Base-by-base conservation (phyloP, 1,139 yeast genomes). In the Diutina scorzettiae region DNA sequence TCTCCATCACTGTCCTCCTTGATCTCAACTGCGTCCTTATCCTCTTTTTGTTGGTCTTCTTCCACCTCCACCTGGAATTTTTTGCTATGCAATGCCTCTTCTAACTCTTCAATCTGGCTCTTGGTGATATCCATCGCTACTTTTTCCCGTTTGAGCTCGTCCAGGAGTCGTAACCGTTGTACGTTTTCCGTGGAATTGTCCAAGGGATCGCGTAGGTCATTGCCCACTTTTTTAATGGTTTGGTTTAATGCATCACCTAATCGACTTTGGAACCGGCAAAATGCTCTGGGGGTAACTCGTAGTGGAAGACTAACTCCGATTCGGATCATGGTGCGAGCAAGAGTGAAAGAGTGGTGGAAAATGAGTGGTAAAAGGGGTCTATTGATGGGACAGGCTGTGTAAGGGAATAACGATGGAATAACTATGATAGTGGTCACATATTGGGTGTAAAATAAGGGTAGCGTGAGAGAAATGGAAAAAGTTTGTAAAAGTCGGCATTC, bases 211-310 rank as follows among this genome's bases (percentile, higher is more conserved):
- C 18, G 19, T 20, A n/a, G 39, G 14, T 34, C 39, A 16, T 14
- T 18, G n/a, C 9, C 20, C n/a, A 34, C n/a, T 9, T 21, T 34
- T 14, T 23, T 21, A 2, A 28, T 21, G 3, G 12, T 20, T 3
- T 34, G 39, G 18, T 34, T 34, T 18, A 34, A 14, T 6, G 28
- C 39, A 8, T 21, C 28, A 20, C 39, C 39, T 4, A 34, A n/a
- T 2, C 17, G 16, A 11, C 39, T 23, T 12, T 20, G 27, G 20
- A 5, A 21, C 9, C 39, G 39, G n/a, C n/a, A n/a, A n/a, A n/a
- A n/a, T n/a, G n/a, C n/a, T n/a, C n/a, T n/a, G n/a, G n/a, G n/a
- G n/a, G n/a, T n/a, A n/a, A n/a, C n/a, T n/a, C n/a, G n/a, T n/a
- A n/a, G n/a, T n/a, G n/a, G n/a, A n/a, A n/a, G n/a, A n/a, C n/a